Conservation (phyloP, 352 stramenopile genomes). For the Thraustochytrium sp. region DNA sequence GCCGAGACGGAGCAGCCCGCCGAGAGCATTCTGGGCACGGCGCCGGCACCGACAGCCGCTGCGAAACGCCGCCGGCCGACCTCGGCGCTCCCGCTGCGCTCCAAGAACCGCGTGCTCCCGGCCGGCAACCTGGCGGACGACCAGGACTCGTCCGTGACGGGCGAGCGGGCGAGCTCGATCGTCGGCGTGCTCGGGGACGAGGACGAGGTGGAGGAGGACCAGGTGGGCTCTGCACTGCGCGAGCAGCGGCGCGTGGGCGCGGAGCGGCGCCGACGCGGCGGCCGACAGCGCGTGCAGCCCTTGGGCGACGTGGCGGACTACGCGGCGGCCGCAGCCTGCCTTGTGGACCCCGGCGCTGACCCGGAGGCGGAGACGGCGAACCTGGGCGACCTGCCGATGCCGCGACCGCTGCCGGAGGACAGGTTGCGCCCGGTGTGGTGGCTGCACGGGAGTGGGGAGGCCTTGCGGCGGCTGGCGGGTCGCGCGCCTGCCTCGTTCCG, state of each 20-base stretch:
- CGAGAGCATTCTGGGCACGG: too few species aligned
- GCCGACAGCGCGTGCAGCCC: background rate
- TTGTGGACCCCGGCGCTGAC: background rate
- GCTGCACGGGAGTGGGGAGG: background rate
- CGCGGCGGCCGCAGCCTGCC: background rate
- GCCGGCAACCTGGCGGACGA: too few species aligned
- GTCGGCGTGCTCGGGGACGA: background rate
- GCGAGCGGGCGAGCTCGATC: too few species aligned
- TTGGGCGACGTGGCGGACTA: background rate
- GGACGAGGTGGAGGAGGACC: background rate
- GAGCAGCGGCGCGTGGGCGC: too few species aligned
- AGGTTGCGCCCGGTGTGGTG: constrained; percentile 16
- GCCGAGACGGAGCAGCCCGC: too few species aligned
- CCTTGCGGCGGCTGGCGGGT: background rate
- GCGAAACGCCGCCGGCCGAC: too few species aligned
- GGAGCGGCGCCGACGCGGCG: background rate
- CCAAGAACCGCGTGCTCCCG: too few species aligned
- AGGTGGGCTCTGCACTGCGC: background rate
- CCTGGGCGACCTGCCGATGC: background rate
- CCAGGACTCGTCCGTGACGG: too few species aligned
- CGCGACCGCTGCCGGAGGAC: background rate
- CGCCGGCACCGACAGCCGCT: too few species aligned
- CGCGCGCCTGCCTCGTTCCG: background rate
- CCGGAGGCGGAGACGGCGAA: background rate
- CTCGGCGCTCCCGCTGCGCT: too few species aligned